Evolutionary conservation across 2,329 filamentous ascomycete species (phyloP), one percentile per base, ranked within the genome.

Genomic region (Cercospora sp.): DNA sequence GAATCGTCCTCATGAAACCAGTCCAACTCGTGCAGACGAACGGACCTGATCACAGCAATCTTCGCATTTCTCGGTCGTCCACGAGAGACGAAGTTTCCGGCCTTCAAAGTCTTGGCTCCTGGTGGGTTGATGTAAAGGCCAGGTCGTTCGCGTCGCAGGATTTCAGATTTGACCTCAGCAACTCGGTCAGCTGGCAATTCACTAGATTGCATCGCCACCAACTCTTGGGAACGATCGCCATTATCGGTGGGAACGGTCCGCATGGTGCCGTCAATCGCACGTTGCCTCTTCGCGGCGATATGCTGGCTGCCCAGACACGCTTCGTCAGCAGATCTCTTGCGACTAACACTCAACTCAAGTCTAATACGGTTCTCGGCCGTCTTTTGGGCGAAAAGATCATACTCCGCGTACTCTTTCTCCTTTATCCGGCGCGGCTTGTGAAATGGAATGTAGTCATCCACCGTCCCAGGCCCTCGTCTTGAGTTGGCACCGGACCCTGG

Each of bases 111-210:
- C 13, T 71, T 74, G n/a, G 80, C 81, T 16, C 80, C 80, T 26
- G 79, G 80, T n/a, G 81, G 81, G 66, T 84, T 80, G 63, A 83
- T 74, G 67, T 82, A 83, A 0, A 84, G 63, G 0, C 81, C 81
- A 39, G 80, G 77, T 4, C 72, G 69, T 8, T 72, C 62, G 30
- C 76, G 76, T n/a, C 72, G 70, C 28, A 75, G 67, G n/a, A 80
- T 75, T 9, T 75, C 72, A 5, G 72, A 70, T 36, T 78, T 73
- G 16, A 77, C 70, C 23, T 72, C 65, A 39, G 73, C 70, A 12
- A 77, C 68, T 26, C 73, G 73, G 8, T 69, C 66, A 42, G 71
- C 45, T 13, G 70, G 67, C 31, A 70, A 39, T 23, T 69, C 61
- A 20, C 31, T 45, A 20, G 31, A 20, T 16, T 33, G 13, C 2